Evolutionary conservation across 176 grass and related monocot genomes (phyloP).

Genomic region (Ensete ventricosum): DNA sequence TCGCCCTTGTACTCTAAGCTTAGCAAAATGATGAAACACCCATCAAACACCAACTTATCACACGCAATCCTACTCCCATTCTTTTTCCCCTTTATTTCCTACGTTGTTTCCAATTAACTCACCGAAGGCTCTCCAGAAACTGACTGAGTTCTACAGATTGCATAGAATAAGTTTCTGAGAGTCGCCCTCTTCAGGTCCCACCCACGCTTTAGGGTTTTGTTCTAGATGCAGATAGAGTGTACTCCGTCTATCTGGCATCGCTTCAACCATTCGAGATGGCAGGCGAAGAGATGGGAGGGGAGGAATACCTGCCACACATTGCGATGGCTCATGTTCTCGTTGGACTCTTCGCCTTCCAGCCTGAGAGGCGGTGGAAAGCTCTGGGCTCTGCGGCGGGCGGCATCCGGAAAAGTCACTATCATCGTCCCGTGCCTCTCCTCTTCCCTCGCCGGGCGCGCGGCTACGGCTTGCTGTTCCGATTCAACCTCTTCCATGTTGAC

Average conservation of each 20-base stretch:
- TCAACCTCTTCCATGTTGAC: not conserved
- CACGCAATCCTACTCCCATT: too few relatives aligned
- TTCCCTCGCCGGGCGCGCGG: not conserved
- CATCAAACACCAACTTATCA: too few relatives aligned
- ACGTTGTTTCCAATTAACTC: too few relatives aligned
- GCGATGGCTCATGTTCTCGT: constrained; percentile 37
- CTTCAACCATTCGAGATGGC: not conserved
- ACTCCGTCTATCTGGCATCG: not conserved
- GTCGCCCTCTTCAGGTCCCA: not conserved
- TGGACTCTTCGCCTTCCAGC: constrained; percentile 44
- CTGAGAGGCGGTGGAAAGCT: constrained; percentile 36
- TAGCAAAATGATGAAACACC: too few relatives aligned
- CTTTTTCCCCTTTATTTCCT: too few relatives aligned
- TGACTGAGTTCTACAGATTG: too few relatives aligned
- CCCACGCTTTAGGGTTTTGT: not conserved
- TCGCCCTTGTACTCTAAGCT: too few relatives aligned
- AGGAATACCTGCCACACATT: constrained; percentile 47
- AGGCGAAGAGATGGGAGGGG: not conserved
- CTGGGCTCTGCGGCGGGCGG: constrained; percentile 29
- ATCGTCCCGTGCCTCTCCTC: constrained; percentile 15
- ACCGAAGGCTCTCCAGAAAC: too few relatives aligned
- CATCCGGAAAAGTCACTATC: constrained; percentile 37
- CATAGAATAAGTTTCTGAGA: too few relatives aligned
- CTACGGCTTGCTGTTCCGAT: constrained; percentile 38
- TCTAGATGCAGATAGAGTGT: not conserved